These are phyloP conservation scores for Casuarina glauca DNA, from an alignment of 306 rosid genomes.

Conservation along the genomic window DNA sequence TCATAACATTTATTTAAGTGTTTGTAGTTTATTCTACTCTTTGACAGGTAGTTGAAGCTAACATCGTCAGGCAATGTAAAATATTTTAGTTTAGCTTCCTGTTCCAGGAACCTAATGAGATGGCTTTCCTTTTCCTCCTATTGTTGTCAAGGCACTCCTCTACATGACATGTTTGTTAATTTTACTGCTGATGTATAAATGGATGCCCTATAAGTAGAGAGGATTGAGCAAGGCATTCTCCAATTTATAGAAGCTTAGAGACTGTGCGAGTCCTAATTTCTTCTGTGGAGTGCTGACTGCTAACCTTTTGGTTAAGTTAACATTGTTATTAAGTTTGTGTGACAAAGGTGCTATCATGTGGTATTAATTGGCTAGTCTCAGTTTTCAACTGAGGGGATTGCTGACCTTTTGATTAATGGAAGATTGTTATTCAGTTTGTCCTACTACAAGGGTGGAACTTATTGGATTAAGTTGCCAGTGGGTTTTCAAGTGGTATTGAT, in stretches of 20 bases:
- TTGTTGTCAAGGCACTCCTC: slow-evolving; percentile 28
- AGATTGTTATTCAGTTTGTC: slow-evolving; percentile 19
- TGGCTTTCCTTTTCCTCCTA: slow-evolving; percentile 27
- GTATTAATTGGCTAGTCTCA: background rate
- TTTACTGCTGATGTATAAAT: slow-evolving; percentile 23
- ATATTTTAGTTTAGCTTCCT: slow-evolving; percentile 39
- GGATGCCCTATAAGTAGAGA: slow-evolving; percentile 24
- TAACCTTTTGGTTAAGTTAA: slow-evolving; percentile 17
- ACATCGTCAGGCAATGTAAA: slow-evolving; percentile 48
- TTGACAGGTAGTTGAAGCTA: slow-evolving; percentile 80
- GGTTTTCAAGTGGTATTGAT: background rate
- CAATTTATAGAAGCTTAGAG: slow-evolving; percentile 18
- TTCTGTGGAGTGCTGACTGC: slow-evolving; percentile 22
- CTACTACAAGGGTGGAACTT: background rate
- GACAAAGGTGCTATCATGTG: background rate
- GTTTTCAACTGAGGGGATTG: slow-evolving; percentile 10
- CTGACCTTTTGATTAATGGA: slow-evolving; percentile 19
- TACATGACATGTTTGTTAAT: slow-evolving; percentile 18
- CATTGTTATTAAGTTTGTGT: slow-evolving; percentile 18
- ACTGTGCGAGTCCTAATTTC: slow-evolving; percentile 24
- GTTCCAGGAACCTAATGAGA: slow-evolving; percentile 33
- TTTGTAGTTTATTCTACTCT: slow-evolving; percentile 51
- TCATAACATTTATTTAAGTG: slow-evolving; percentile 53
- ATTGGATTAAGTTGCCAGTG: background rate
- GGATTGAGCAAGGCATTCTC: slow-evolving; percentile 30